Evolutionary conservation across 2,329 filamentous ascomycete genomes (phyloP).

Genomic region (Shiraia sp.): DNA sequence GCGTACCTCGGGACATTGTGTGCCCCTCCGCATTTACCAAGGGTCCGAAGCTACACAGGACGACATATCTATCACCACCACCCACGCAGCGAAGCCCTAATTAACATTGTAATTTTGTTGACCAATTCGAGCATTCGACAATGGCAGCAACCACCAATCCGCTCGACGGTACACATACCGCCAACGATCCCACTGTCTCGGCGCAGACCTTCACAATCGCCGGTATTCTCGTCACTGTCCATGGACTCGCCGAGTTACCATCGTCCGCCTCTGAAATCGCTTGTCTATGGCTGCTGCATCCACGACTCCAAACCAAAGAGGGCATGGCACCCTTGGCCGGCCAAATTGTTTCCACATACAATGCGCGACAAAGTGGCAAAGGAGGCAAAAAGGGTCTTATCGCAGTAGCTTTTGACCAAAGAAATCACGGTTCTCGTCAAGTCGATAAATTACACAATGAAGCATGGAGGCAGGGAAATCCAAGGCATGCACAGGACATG

Average conservation of each 20-base stretch:
- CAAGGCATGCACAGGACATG: slow-evolving; percentile 88
- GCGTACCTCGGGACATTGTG: not conserved
- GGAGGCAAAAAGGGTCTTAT: slow-evolving; percentile 64
- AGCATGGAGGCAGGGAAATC: slow-evolving; percentile 78
- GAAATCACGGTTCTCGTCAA: slow-evolving; percentile 82
- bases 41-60: not conserved
- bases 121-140: not conserved
- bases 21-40: slow-evolving; percentile 3
- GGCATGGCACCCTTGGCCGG: slow-evolving; percentile 76
- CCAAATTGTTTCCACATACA: slow-evolving; percentile 71
- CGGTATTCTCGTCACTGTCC: slow-evolving; percentile 77
- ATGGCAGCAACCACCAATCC: slow-evolving; percentile 44
- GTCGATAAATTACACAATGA: slow-evolving; percentile 72
- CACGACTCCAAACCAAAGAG: slow-evolving; percentile 69
- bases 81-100: too few species aligned
- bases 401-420: slow-evolving; percentile 85
- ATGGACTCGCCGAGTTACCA: slow-evolving; percentile 76
- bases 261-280: slow-evolving; percentile 61
- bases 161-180: slow-evolving; percentile 31
- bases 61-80: too few species aligned
- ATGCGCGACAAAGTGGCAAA: slow-evolving; percentile 47
- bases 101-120: too few species aligned
- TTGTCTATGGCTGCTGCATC: slow-evolving; percentile 91
- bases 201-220: slow-evolving; percentile 70
- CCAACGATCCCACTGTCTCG: slow-evolving; percentile 57